Evolutionary conservation across 768 basidiomycete genomes (phyloP).

Genomic region (Rhizopogon vinicolor): DNA sequence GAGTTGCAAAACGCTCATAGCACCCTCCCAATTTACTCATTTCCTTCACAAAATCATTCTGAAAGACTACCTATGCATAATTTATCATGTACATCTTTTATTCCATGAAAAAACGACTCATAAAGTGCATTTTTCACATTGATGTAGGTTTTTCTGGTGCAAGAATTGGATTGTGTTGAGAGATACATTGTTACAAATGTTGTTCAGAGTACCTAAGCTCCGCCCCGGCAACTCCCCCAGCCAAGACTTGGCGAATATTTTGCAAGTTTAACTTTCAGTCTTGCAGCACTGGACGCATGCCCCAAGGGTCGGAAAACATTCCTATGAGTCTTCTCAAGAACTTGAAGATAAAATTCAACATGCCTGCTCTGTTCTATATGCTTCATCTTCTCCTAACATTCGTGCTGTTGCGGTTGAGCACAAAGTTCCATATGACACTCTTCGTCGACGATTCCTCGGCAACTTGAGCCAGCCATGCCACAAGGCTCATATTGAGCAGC

Average conservation of each 20-base stretch:
- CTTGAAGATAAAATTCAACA: conserved; percentile 1
- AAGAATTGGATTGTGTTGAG: too few relatives aligned
- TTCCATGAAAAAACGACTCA: neutral
- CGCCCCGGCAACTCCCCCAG: too few relatives aligned
- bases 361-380: conserved; percentile 1
- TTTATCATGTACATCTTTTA: neutral
- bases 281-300: neutral
- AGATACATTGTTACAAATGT: too few relatives aligned
- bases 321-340: neutral
- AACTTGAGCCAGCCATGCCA: too few relatives aligned
- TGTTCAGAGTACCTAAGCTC: too few relatives aligned
- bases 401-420: neutral
- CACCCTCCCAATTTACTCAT: too few relatives aligned
- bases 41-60: too few relatives aligned
- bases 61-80: neutral
- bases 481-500: too few relatives aligned
- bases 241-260: neutral
- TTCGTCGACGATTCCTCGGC: too few relatives aligned
- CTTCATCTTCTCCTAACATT: neutral
- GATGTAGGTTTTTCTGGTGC: neutral
- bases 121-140: neutral
- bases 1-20: too few relatives aligned
- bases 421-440: too few relatives aligned
- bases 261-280: neutral
- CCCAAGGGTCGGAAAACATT: neutral